phyloP scores from a whole-genome alignment of 345 rosid species.

The Bruguiera gymnorhiza region DNA sequence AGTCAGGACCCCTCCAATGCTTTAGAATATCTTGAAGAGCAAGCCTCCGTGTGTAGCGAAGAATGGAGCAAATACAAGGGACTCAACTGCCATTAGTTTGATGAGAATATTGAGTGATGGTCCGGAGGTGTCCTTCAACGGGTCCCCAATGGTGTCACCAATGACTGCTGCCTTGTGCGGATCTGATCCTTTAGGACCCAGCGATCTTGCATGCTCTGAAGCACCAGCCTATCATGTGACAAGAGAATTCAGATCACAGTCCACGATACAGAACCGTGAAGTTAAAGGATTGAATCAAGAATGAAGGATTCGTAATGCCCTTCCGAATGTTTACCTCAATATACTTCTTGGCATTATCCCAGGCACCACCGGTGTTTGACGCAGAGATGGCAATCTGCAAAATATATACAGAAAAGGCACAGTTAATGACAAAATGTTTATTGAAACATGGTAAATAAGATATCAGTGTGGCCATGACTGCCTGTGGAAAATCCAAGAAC shows the following conservation, averaged over 20 bases:
- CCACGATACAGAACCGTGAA: not conserved
- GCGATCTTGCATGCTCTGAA: conserved; percentile 82
- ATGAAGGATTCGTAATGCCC: not conserved
- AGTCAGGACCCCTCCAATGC: not conserved
- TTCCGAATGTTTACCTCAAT: conserved; percentile 58
- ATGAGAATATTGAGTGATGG: conserved; percentile 96
- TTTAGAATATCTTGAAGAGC: conserved; percentile 73
- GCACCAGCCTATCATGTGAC: conserved; percentile 62
- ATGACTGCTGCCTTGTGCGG: conserved; percentile 98
- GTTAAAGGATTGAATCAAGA: not conserved
- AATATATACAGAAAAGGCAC: not conserved
- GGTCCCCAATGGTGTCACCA: conserved; percentile 95
- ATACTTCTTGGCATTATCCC: conserved; percentile 99
- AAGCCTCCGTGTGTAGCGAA: conserved; percentile 94
- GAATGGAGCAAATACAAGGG: conserved; percentile 94
- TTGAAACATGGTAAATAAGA: not conserved
- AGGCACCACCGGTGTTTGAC: conserved; percentile 97
- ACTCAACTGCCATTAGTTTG: conserved; percentile 97
- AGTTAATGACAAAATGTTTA: not conserved
- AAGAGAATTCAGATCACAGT: not conserved
- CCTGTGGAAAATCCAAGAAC: not conserved
- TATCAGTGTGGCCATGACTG: not conserved
- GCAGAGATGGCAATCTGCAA: conserved; percentile 84
- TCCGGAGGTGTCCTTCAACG: conserved; percentile 94
- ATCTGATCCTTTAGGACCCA: conserved; percentile 94